These are phyloP conservation scores for Amanita rimosa DNA, from an alignment of 768 basidiomycete species.

Conservation along the genomic window DNA sequence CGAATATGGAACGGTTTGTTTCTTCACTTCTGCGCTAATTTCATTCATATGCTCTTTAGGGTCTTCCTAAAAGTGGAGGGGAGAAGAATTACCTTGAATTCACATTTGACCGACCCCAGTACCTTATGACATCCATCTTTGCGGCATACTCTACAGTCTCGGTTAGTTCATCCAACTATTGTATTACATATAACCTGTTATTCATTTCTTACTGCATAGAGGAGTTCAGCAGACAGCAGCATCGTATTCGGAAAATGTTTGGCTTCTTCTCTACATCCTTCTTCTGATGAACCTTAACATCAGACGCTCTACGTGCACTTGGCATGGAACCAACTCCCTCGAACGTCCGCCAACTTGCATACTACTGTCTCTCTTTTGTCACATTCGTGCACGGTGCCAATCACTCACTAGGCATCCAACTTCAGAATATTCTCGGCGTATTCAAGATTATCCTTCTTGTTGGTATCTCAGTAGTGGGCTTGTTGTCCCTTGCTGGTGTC, in stretches of 20 bases:
- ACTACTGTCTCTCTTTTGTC: slow-evolving; percentile 41
- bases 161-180: slow-evolving; percentile 21
- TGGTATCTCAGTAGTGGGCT: slow-evolving; percentile 39
- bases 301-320: slow-evolving; percentile 52
- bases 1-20: slow-evolving; percentile 60
- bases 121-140: slow-evolving; percentile 49
- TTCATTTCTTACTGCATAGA: slow-evolving; percentile 21
- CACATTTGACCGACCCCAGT: slow-evolving; percentile 52
- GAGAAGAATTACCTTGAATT: slow-evolving; percentile 72
- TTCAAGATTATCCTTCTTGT: slow-evolving; percentile 50
- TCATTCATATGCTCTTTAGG: slow-evolving; percentile 22
- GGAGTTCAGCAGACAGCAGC: slow-evolving; percentile 44
- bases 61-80: slow-evolving; percentile 58
- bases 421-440: slow-evolving; percentile 53
- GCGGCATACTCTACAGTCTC: slow-evolving; percentile 46
- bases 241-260: slow-evolving; percentile 68
- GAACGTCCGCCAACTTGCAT: slow-evolving; percentile 41
- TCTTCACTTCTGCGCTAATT: neutral
- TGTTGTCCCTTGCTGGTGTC: slow-evolving; percentile 36
- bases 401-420: slow-evolving; percentile 41
- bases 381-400: slow-evolving; percentile 45
- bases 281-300: neutral
- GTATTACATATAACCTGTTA: neutral
- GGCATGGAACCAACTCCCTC: slow-evolving; percentile 30
- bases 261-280: slow-evolving; percentile 4